Evolutionary conservation across 2,329 filamentous ascomycete genomes (phyloP), one percentile per base, ranked within the genome.

Genomic region (Fusarium sp.): DNA sequence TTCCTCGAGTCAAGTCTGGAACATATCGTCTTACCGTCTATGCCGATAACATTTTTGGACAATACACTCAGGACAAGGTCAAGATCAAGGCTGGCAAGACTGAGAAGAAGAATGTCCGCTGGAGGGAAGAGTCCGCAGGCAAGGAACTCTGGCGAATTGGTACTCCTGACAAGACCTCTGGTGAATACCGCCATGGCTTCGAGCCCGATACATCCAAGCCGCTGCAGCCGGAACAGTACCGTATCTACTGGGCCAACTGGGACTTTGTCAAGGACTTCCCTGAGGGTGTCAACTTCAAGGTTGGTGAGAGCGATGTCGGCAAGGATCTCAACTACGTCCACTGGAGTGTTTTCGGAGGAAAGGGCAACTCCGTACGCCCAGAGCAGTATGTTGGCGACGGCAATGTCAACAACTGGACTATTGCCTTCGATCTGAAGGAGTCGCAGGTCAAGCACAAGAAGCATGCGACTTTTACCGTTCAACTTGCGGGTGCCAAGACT

Each of bases 11-110:
- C 42, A 88, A 86, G 71, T 86, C 85, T 7, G 90, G 89, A 10
- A 88, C 83, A 2, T 92, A 92, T 79, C 85, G 90, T 5, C 80
- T 92, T 12, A 92, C 90, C 2, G 81, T 92, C 35, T 92, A 91
- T 72, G 90, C 89, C 0, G 87, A 89, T 16, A 87, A 87, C 0
- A 84, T 92, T 44, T 92, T 92, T 66, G 90, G 90, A 2, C 85
- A 91, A 71, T 90, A 86, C 73, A 80, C 84, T 3, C 84, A 88
- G 67, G 90, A 92, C 64, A 81, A 84, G 43, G 71, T 87, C 28
- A 79, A 81, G 5, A 78, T 90, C 10, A 78, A 77, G 9, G 81
- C 86, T 0, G 84, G 75, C 5, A 77, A 73, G 62, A 70, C 64
- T 4, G 83, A 82, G 8, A 83, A 79, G 16, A 83, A 81, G 7